Base-by-base conservation (phyloP, 169 alveolate species). In the Amoebophrya sp. region DNA sequence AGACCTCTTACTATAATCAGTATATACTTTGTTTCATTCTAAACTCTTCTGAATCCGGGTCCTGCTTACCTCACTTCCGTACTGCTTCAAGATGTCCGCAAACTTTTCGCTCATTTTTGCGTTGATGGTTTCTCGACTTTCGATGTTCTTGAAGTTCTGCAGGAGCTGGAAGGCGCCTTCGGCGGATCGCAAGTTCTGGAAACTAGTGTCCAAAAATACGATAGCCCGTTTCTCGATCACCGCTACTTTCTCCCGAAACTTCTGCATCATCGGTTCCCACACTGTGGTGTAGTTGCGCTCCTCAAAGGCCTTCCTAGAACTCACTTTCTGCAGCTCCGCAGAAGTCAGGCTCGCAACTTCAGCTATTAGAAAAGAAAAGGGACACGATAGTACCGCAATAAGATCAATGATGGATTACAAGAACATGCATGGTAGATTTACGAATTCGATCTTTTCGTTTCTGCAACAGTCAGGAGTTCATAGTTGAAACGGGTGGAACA, bases 111-210 rank as follows among this genome's bases (percentile, higher is more conserved):
- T 95, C 96, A 98, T 96, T 78, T 96, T 95, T 93, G 94, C 96
- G 93, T 97, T 96, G 91, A 98, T 98, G 78, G 96, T 94, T 39
- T 92, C 93, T 0, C 89, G 89, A 2, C 98, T 96, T 41, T 95
- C 96, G 91, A 97, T 97, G 91, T 96, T 96, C 94, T 97, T 97
- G 95, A 98, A 97, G 92, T 97, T 97, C 91, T 96, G 95, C 34
- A 97, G 96, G 95, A 98, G 94, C 93, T 96, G 97, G 95, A 97
- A 98, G 36, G 99, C 99, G 41, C 98, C 98, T 93, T 97, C 98
- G 0, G 99, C 98, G 38, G 97, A 95, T 90, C 97, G 97, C 36
- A 98, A 95, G 89, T 96, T 93, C 53, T 95, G 94, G 92, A 93
- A 93, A n/a, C 41, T n/a, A n/a, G 94, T 93, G 55, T 91, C 93